Conservation (phyloP, 2,329 filamentous ascomycete genomes). For the Phaeosphaeriaceae sp. region DNA sequence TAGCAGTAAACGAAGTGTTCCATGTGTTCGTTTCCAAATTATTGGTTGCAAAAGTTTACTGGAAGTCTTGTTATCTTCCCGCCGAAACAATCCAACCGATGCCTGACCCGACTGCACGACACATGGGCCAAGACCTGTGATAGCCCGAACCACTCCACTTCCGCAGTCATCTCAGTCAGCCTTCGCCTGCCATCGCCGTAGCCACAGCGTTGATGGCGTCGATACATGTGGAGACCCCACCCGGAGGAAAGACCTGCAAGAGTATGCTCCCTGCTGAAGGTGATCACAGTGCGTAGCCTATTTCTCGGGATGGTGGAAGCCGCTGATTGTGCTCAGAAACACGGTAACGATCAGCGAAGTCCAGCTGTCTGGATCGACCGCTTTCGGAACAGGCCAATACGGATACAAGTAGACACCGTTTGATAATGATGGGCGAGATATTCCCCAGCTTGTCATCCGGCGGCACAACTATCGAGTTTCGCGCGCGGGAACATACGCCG, state of each 20-base stretch:
- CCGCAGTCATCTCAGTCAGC: conserved; percentile 17
- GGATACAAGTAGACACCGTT: conserved; percentile 15
- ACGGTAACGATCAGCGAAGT: conserved; percentile 16
- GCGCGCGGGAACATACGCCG: conserved; percentile 12
- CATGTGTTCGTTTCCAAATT: conserved; percentile 8
- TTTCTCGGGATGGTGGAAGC: conserved; percentile 11
- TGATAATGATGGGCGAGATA: conserved; percentile 16
- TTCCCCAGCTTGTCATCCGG: conserved; percentile 23
- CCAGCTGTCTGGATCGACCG: conserved; percentile 24
- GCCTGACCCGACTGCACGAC: conserved; percentile 12
- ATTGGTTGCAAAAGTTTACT: background rate
- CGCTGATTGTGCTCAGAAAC: background rate
- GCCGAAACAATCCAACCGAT: conserved; percentile 8
- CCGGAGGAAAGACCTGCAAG: conserved; percentile 25
- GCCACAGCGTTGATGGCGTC: conserved; percentile 23
- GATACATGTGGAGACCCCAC: conserved; percentile 32
- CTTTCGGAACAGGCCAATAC: conserved; percentile 26
- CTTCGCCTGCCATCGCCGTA: conserved; percentile 11
- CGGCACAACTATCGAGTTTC: conserved; percentile 11
- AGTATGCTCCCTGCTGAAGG: conserved; percentile 29
- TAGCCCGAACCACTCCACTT: conserved; percentile 4
- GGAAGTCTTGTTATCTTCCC: conserved; percentile 2
- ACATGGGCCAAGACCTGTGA: conserved; percentile 20
- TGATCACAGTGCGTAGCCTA: conserved; percentile 28
- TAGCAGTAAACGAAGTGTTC: conserved; percentile 5